phyloP scores from a whole-genome alignment of 2,329 filamentous ascomycete species.

The Claviceps arundinis region DNA sequence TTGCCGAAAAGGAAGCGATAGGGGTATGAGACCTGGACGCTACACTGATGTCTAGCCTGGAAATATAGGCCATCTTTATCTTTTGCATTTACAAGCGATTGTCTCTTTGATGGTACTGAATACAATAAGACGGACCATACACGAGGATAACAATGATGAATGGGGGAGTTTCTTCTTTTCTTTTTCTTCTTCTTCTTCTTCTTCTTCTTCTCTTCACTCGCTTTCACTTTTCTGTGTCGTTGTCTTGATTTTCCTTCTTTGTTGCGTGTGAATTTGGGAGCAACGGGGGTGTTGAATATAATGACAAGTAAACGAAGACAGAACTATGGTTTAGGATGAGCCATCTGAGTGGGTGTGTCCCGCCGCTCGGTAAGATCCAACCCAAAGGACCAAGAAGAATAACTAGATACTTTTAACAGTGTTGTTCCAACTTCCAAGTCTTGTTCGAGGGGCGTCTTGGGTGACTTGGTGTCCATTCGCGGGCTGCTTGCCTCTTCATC shows the following conservation, averaged over 20 bases:
- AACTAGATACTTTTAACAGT: too few relatives aligned
- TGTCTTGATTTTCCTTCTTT: background rate
- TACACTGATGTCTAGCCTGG: too few relatives aligned
- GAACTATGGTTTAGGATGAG: too few relatives aligned
- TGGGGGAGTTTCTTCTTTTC: background rate
- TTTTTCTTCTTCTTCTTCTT: background rate
- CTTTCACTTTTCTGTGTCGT: background rate
- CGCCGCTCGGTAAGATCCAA: too few relatives aligned
- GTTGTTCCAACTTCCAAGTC: too few relatives aligned
- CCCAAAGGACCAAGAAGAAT: too few relatives aligned
- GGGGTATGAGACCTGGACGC: conserved; percentile 5
- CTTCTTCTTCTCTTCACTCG: background rate
- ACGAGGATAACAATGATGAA: background rate
- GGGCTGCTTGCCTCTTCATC: too few relatives aligned
- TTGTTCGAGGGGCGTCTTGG: too few relatives aligned
- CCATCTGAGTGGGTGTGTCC: too few relatives aligned
- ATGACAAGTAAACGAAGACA: too few relatives aligned
- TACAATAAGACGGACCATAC: background rate
- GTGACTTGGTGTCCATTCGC: too few relatives aligned
- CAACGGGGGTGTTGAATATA: too few relatives aligned
- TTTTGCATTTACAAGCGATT: background rate
- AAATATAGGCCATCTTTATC: background rate
- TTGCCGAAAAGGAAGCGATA: conserved; percentile 21
- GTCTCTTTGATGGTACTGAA: background rate
- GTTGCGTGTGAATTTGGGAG: background rate